Evolutionary conservation across 2,329 filamentous ascomycete genomes (phyloP).

Genomic region (Scortechinia acanthostroma): DNA sequence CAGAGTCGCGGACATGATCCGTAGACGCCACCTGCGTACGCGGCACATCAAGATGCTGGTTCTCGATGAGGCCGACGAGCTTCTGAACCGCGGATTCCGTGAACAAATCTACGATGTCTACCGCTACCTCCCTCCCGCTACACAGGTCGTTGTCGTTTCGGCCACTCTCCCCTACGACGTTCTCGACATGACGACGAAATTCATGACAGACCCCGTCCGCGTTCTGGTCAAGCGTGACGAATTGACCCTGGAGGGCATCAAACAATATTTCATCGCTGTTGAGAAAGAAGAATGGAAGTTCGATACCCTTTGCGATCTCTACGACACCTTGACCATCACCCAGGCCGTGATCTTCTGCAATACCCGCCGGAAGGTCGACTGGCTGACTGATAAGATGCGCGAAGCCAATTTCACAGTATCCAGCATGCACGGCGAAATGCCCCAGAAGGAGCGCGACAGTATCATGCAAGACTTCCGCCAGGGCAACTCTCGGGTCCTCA

Average conservation of each 20-base stretch:
- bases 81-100: slow-evolving; percentile 67
- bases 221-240: slow-evolving; percentile 74
- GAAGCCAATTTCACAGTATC: slow-evolving; percentile 74
- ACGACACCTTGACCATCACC: slow-evolving; percentile 72
- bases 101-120: slow-evolving; percentile 77
- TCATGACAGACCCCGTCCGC: slow-evolving; percentile 71
- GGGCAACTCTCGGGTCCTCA: slow-evolving; percentile 70
- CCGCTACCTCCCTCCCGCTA: slow-evolving; percentile 68
- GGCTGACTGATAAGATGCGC: slow-evolving; percentile 74
- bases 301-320: slow-evolving; percentile 72
- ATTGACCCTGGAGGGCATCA: slow-evolving; percentile 68
- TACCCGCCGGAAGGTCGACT: slow-evolving; percentile 72
- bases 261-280: slow-evolving; percentile 74
- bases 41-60: slow-evolving; percentile 75
- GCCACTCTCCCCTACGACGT: slow-evolving; percentile 73
- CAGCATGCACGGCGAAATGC: slow-evolving; percentile 75
- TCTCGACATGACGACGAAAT: slow-evolving; percentile 73
- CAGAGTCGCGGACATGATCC: slow-evolving; percentile 67
- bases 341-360: slow-evolving; percentile 79
- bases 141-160: slow-evolving; percentile 70
- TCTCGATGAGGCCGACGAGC: slow-evolving; percentile 70
- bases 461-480: slow-evolving; percentile 77
- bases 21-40: slow-evolving; percentile 65
- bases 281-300: slow-evolving; percentile 80
- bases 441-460: slow-evolving; percentile 69